These are phyloP conservation scores for Hanseniaspora lachancei DNA, from an alignment of 805 yeast genomes.

Conservation along the genomic window DNA sequence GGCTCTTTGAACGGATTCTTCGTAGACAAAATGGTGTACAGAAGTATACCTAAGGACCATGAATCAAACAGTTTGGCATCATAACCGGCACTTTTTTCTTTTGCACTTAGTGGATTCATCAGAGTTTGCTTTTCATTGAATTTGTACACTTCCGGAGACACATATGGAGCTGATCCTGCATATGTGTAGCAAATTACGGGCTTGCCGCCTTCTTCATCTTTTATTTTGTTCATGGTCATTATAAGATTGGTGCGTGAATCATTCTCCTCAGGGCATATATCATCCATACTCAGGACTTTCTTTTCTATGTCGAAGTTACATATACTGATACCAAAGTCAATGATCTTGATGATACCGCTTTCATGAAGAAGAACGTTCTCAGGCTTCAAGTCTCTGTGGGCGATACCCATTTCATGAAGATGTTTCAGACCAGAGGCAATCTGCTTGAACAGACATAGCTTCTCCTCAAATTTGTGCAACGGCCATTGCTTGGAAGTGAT, in stretches of 20 bases:
- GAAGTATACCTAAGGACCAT: slow-evolving; percentile 61
- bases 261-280: slow-evolving; percentile 11
- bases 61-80: slow-evolving; percentile 57
- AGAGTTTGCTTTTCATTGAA: slow-evolving; percentile 28
- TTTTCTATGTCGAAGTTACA: slow-evolving; percentile 38
- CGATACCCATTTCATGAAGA: slow-evolving; percentile 53
- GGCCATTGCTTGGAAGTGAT: slow-evolving; percentile 51
- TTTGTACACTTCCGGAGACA: slow-evolving; percentile 62
- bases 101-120: slow-evolving; percentile 26
- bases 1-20: slow-evolving; percentile 50
- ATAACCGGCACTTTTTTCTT: slow-evolving; percentile 29
- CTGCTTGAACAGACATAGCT: slow-evolving; percentile 58
- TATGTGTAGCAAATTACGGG: slow-evolving; percentile 29
- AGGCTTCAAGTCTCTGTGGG: slow-evolving; percentile 63
- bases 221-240: neutral
- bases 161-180: slow-evolving; percentile 73
- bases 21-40: slow-evolving; percentile 47
- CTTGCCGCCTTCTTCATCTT: neutral
- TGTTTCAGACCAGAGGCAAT: slow-evolving; percentile 46
- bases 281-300: slow-evolving; percentile 32
- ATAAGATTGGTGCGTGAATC: neutral
- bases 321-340: slow-evolving; percentile 62
- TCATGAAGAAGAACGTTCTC: slow-evolving; percentile 52
- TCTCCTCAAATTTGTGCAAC: slow-evolving; percentile 36
- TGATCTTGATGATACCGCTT: slow-evolving; percentile 50